phyloP scores from a whole-genome alignment of 169 alveolate genomes.

The Babesia divergens region DNA sequence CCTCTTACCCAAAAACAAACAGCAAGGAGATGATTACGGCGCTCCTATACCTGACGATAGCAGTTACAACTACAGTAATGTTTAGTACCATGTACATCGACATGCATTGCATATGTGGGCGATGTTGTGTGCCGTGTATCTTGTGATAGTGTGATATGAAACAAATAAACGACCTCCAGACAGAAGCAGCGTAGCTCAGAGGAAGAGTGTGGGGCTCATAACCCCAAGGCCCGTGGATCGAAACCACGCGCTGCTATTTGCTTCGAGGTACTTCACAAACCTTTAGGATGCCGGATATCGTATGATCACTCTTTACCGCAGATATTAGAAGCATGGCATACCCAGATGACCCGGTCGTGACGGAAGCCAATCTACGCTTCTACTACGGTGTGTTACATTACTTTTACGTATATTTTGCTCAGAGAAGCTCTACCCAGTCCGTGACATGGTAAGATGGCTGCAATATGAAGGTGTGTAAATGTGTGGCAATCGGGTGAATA shows the following conservation, averaged over 20 bases:
- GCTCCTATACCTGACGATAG: neutral
- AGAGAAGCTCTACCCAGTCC: constrained; percentile 64
- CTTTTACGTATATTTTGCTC: neutral
- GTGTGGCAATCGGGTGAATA: constrained; percentile 1
- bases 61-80: neutral
- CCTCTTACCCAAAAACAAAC: constrained; percentile 9
- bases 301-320: neutral
- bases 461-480: constrained; percentile 45
- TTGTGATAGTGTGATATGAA: neutral
- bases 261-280: neutral
- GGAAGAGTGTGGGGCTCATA: constrained; percentile 94
- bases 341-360: constrained; percentile 54
- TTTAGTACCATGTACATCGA: neutral
- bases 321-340: constrained; percentile 6
- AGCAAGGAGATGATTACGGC: constrained; percentile 26
- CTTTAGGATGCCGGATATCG: neutral
- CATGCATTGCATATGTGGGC: neutral
- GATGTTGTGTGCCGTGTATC: neutral
- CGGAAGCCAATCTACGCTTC: constrained; percentile 58
- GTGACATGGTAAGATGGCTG: constrained; percentile 60
- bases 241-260: constrained; percentile 89
- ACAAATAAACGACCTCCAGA: neutral
- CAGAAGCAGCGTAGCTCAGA: constrained; percentile 91
- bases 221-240: constrained; percentile 95
- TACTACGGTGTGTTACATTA: constrained; percentile 50